Evolutionary conservation across 2,329 filamentous ascomycete species (phyloP), one percentile per base, ranked within the genome.

Genomic region (Zasmidium angulare): DNA sequence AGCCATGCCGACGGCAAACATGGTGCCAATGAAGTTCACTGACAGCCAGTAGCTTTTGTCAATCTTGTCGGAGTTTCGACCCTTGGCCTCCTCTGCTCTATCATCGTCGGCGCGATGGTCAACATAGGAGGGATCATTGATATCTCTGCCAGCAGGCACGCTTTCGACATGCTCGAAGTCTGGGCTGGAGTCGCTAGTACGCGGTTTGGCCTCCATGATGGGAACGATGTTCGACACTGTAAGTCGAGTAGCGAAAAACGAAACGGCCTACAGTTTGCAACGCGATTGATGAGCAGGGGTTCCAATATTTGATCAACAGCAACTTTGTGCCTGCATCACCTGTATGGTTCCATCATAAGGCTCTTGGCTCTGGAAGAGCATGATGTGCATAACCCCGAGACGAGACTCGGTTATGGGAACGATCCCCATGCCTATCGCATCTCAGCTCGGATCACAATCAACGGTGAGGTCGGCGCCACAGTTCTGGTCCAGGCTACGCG

Each of bases 1-100:
- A 1, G 65, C 66, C 60, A 68, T 61, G 3, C 66, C 66, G 7
- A 66, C 66, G 1, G 66, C 66, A 46, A 66, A 67, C 53, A 69
- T 47, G 2, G 66, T 66, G 7, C 66, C 66, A 20, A 69, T 63
- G 55, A 60, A 69, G 46, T 68, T 66, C 22, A 66, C 55, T 7
- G 65, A 67, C 10, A 66, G 43, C 66, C 66, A 69, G 26, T 69
- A 69, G 21, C 53, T 61, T 48, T 56, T 62, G 43, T 65, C 64
- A 50, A 64, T 63, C 49, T 66, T 65, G 51, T 66, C 63, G 6
- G 65, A 55, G 43, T 66, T 66, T 19, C 64, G 53, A 23, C 66
- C 66, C 46, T 62, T 63, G 31, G 66, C 66, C 23, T 62, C 63
- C 9, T 68, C 65, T 20, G 62, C 64, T 61, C 66, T 50, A 50